A percentile compares a stretch with the other conserved stretches of the same genome.
Conservation (phyloP, 2,329 filamentous ascomycete genomes). For the Curvularia sp. region DNA sequence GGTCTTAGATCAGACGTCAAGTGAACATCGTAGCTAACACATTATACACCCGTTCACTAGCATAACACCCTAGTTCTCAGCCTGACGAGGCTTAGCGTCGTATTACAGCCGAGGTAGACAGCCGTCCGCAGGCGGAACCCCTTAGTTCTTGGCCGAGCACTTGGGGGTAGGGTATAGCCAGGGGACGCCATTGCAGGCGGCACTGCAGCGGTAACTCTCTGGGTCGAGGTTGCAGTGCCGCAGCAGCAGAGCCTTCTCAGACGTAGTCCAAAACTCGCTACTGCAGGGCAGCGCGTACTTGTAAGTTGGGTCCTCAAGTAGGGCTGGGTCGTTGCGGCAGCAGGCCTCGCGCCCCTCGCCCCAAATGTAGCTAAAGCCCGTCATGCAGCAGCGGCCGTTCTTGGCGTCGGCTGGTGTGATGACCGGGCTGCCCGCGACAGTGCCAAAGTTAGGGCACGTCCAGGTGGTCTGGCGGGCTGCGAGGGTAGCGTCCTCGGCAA, state of each 20-base stretch:
- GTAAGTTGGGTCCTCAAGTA: background rate
- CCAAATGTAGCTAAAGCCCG: slow-evolving; percentile 1
- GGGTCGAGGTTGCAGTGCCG: background rate
- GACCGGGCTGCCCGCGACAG: background rate
- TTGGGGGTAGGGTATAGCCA: slow-evolving; percentile 4
- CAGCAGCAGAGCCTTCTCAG: background rate
- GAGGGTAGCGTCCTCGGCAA: background rate
- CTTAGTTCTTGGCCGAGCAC: slow-evolving; percentile 2
- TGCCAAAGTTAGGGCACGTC: slow-evolving; percentile 3
- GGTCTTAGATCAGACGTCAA: too few species aligned
- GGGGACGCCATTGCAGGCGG: background rate
- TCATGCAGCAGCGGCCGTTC: slow-evolving; percentile 2
- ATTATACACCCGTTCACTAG: background rate
- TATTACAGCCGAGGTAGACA: background rate
- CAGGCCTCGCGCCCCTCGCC: slow-evolving; percentile 2
- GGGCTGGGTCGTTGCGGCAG: slow-evolving; percentile 2
- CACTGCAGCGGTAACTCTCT: background rate
- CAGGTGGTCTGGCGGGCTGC: background rate
- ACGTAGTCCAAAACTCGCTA: background rate
- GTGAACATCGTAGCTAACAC: too few species aligned
- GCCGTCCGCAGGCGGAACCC: background rate
- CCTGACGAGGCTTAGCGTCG: background rate
- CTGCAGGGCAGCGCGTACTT: slow-evolving; percentile 5
- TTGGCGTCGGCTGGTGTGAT: background rate
- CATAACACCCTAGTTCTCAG: background rate